phyloP scores from a whole-genome alignment of 352 stramenopile species.

The Elongisporangium senticosum region DNA sequence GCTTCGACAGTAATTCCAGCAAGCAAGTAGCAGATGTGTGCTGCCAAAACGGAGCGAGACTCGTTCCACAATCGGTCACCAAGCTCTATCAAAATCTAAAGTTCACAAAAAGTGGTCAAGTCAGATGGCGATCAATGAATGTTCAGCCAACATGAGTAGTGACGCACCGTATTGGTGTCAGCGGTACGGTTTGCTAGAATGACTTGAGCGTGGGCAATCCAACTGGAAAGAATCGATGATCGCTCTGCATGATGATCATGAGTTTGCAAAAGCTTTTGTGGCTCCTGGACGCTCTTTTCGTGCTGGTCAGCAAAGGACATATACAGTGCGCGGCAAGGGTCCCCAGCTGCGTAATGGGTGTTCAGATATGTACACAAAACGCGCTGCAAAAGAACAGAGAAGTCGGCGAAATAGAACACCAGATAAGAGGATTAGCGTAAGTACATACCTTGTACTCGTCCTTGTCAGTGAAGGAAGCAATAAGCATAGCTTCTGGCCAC shows the following conservation, averaged over 20 bases:
- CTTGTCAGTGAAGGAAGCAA: conserved; percentile 81
- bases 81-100: conserved; percentile 65
- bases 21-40: conserved; percentile 79
- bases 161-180: conserved; percentile 67
- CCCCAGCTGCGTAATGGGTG: conserved; percentile 65
- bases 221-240: conserved; percentile 63
- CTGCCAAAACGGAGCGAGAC: conserved; percentile 49
- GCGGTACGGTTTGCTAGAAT: conserved; percentile 73
- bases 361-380: conserved; percentile 74
- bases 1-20: conserved; percentile 67
- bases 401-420: neutral
- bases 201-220: conserved; percentile 79
- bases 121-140: neutral
- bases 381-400: conserved; percentile 19
- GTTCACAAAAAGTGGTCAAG: neutral
- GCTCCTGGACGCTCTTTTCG: conserved; percentile 81
- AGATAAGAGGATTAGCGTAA: neutral
- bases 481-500: conserved; percentile 86
- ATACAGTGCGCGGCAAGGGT: conserved; percentile 74
- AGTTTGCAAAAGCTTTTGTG: conserved; percentile 54
- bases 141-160: neutral
- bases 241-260: conserved; percentile 19
- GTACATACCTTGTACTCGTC: conserved; percentile 70
- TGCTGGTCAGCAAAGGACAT: conserved; percentile 80
- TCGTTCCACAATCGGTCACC: conserved; percentile 83